phyloP scores from a whole-genome alignment of 495 filamentous ascomycete genomes.

The Xylaria flabelliformis region DNA sequence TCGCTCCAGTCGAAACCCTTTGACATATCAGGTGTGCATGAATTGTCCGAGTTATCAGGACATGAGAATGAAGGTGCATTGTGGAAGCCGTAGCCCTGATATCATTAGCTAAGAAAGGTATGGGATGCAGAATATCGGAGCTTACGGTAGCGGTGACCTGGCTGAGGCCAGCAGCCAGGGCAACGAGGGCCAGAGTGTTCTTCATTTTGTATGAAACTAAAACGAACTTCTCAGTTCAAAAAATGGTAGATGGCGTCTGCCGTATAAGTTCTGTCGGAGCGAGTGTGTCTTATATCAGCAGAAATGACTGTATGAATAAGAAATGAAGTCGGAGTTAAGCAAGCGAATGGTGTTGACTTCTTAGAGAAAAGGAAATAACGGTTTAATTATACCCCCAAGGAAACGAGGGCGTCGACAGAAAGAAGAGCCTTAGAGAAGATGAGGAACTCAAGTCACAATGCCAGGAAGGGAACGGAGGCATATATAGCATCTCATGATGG shows the following conservation, averaged over 20 bases:
- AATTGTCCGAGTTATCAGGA: constrained; percentile 77
- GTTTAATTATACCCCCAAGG: constrained; percentile 38
- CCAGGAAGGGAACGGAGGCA: constrained; percentile 31
- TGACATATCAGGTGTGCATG: constrained; percentile 70
- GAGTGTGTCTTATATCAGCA: constrained; percentile 38
- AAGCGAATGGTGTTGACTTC: constrained; percentile 65
- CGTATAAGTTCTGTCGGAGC: constrained; percentile 36
- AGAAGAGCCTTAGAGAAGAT: constrained; percentile 32
- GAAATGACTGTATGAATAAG: constrained; percentile 29
- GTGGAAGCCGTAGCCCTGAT: constrained; percentile 54
- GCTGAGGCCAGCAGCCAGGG: constrained; percentile 62
- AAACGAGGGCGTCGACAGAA: constrained; percentile 46
- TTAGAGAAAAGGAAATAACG: constrained; percentile 39
- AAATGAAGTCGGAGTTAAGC: constrained; percentile 50
- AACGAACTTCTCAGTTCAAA: constrained; percentile 25
- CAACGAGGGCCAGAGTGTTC: constrained; percentile 54
- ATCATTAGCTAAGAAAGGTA: constrained; percentile 31
- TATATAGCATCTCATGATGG: constrained; percentile 40
- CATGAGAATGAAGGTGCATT: constrained; percentile 66
- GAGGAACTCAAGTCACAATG: constrained; percentile 8
- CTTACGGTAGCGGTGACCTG: constrained; percentile 64
- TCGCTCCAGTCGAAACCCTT: constrained; percentile 74
- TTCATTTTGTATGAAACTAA: constrained; percentile 53
- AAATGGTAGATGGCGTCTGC: constrained; percentile 33
- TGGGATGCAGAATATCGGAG: background rate